These are phyloP conservation scores for Reutealis trisperma DNA, from an alignment of 345 rosid genomes.

Conservation along the genomic window DNA sequence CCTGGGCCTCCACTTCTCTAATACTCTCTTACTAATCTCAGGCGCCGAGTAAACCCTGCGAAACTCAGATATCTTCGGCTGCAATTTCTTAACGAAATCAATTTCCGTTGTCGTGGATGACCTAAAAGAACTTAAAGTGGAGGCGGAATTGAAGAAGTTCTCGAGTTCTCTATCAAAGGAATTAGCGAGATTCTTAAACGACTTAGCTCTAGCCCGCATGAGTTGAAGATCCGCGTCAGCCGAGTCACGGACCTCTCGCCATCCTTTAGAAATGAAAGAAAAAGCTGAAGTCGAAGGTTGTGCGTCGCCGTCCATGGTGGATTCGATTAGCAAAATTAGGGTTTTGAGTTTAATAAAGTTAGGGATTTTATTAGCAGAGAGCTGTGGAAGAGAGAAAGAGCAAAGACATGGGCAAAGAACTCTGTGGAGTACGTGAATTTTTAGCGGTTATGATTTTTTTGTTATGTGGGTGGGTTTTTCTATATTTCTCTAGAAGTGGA, in stretches of 20 bases:
- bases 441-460: constrained; percentile 46
- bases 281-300: constrained; percentile 45
- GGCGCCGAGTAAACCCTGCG: constrained; percentile 94
- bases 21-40: constrained; percentile 76
- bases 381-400: no score
- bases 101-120: constrained; percentile 53
- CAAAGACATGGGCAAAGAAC: neutral
- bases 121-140: constrained; percentile 43
- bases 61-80: constrained; percentile 85
- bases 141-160: constrained; percentile 72
- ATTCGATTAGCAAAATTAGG: neutral
- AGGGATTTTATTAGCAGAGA: neutral
- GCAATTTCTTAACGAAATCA: constrained; percentile 81
- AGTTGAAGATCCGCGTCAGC: constrained; percentile 92
- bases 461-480: constrained; percentile 18
- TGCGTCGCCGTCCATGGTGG: constrained; percentile 44
- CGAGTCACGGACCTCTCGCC: constrained; percentile 89
- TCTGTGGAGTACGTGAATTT: neutral
- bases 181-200: constrained; percentile 79
- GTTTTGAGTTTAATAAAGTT: constrained; percentile 12
- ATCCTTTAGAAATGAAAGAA: constrained; percentile 78
- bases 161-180: constrained; percentile 88
- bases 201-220: constrained; percentile 80
- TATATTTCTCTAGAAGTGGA: constrained; percentile 32
- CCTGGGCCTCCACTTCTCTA: constrained; percentile 81